Evolutionary conservation across 2,329 filamentous ascomycete species (phyloP).

Genomic region (Elsinoe necatrix): DNA sequence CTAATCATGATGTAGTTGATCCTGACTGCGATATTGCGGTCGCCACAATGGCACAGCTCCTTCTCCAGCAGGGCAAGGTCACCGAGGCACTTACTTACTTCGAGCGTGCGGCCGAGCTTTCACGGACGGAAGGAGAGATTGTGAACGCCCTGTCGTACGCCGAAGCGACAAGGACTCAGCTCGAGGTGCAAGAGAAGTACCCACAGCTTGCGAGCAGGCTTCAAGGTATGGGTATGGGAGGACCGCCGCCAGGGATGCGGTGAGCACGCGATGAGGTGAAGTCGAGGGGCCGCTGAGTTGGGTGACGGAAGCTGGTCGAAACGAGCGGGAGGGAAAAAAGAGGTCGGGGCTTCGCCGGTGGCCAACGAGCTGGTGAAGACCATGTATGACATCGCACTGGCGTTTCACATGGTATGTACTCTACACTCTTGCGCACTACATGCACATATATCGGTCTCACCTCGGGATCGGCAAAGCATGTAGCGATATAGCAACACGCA

Average conservation of each 20-base stretch:
- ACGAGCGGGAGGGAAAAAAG: background rate
- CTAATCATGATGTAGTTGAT: conserved; percentile 59
- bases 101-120: conserved; percentile 88
- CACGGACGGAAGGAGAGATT: conserved; percentile 88
- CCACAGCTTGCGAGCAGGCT: conserved; percentile 42
- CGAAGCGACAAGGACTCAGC: conserved; percentile 90
- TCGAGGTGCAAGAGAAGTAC: conserved; percentile 58
- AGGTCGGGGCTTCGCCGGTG: no score
- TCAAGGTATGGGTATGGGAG: conserved; percentile 37
- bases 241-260: conserved; percentile 22
- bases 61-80: conserved; percentile 96
- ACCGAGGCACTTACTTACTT: conserved; percentile 93
- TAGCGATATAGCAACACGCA: background rate
- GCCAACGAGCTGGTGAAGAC: background rate
- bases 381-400: conserved; percentile 1
- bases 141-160: conserved; percentile 95
- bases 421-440: conserved; percentile 1
- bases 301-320: background rate
- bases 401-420: background rate
- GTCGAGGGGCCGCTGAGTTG: background rate
- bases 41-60: conserved; percentile 94
- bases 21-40: conserved; percentile 98
- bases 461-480: background rate
- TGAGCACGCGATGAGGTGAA: background rate
- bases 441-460: background rate